Conservation (phyloP, 495 filamentous ascomycete genomes). For the Penicillium turbatum region DNA sequence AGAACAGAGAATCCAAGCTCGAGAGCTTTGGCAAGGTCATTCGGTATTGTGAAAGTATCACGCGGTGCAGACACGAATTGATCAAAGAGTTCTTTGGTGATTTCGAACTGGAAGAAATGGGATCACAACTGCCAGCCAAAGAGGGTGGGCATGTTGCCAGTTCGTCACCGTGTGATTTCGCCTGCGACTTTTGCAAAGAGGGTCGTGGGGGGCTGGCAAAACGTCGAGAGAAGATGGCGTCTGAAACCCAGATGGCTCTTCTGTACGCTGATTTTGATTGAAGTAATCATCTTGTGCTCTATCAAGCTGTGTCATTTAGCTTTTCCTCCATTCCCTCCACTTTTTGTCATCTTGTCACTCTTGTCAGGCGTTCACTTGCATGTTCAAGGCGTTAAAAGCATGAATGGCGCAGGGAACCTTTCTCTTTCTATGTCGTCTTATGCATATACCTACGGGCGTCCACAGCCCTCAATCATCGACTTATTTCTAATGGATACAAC, state of each 20-base stretch:
- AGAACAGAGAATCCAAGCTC: conserved; percentile 37
- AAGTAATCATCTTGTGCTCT: neutral
- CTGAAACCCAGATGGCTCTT: conserved; percentile 11
- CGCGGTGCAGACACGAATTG: conserved; percentile 65
- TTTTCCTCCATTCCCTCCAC: neutral
- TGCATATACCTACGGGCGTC: neutral
- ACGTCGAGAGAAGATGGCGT: conserved; percentile 49
- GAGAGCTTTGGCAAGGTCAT: conserved; percentile 57
- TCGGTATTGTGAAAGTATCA: conserved; percentile 74
- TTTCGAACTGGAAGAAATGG: conserved; percentile 38
- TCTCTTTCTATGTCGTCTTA: neutral
- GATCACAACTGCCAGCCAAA: conserved; percentile 29
- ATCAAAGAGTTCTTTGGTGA: conserved; percentile 86
- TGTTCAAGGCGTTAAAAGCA: neutral
- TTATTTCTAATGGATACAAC: neutral
- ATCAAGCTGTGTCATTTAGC: neutral
- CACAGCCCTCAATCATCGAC: neutral
- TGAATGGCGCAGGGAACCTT: neutral
- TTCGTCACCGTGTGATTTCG: conserved; percentile 64
- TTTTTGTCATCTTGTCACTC: neutral
- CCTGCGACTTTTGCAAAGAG: conserved; percentile 91
- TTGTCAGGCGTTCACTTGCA: neutral
- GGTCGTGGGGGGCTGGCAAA: conserved; percentile 52
- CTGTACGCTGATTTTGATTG: conserved; percentile 6
- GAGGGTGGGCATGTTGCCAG: neutral